phyloP scores from a whole-genome alignment of 2,329 filamentous ascomycete species.

The Xylaria sp. region DNA sequence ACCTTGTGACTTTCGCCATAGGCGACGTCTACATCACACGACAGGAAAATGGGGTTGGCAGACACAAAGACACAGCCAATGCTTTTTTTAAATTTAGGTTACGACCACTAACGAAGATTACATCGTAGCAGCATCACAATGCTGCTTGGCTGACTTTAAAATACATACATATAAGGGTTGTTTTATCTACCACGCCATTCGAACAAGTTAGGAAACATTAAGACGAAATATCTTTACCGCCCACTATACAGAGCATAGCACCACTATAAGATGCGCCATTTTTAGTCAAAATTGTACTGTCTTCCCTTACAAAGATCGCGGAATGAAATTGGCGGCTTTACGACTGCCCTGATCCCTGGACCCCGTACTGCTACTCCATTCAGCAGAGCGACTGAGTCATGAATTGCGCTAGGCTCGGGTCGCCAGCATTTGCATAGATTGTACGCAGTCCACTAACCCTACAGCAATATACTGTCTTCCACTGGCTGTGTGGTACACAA shows the following conservation, averaged over 20 bases:
- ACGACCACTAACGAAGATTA: too few relatives aligned
- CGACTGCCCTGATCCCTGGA: not conserved
- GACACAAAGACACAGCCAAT: not conserved
- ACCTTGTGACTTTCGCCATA: not conserved
- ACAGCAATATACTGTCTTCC: not conserved
- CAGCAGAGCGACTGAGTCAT: conserved; percentile 19
- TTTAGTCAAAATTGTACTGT: not conserved
- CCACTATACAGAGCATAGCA: not conserved
- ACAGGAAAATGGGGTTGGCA: not conserved
- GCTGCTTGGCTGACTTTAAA: not conserved
- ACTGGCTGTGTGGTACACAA: not conserved
- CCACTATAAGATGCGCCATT: not conserved
- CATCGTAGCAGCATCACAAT: not conserved
- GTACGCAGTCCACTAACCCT: conserved; percentile 1
- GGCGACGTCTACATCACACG: not conserved
- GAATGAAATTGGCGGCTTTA: not conserved
- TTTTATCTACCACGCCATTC: not conserved
- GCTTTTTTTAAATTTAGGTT: too few relatives aligned
- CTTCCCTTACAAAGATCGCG: not conserved
- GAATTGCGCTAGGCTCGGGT: conserved; percentile 20
- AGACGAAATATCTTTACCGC: not conserved
- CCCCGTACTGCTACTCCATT: not conserved
- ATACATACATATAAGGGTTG: not conserved
- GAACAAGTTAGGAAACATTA: not conserved
- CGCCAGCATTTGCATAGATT: conserved; percentile 11